Conservation (phyloP, 1,284 basidiomycete species). For the Cystobasidium sp. region DNA sequence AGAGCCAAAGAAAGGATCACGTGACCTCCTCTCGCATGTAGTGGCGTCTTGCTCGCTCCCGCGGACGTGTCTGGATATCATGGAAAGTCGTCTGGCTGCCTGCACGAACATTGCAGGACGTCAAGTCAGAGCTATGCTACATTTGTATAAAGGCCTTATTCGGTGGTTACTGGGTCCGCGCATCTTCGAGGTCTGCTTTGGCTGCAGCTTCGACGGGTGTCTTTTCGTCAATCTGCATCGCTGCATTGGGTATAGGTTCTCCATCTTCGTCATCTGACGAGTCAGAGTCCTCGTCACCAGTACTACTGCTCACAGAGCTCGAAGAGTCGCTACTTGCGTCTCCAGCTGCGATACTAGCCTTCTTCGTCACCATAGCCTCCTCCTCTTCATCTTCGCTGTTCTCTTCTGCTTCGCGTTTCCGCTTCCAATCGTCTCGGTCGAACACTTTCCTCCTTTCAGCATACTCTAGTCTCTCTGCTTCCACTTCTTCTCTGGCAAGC, state of each 20-base stretch:
- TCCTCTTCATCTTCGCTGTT: not conserved
- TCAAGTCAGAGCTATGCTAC: not conserved
- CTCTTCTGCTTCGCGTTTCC: slow-evolving; percentile 19
- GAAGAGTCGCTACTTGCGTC: slow-evolving; percentile 18
- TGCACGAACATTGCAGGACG: no score
- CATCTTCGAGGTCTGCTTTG: not conserved
- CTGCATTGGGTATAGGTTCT: not conserved
- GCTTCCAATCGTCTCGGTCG: slow-evolving; percentile 26
- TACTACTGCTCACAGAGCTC: slow-evolving; percentile 18
- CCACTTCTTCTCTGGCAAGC: slow-evolving; percentile 2
- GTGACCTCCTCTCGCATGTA: no score
- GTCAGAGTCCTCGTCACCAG: slow-evolving; percentile 1
- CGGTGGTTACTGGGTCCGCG: no score
- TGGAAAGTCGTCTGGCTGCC: no score
- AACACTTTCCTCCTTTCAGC: slow-evolving; percentile 11
- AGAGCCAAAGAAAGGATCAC: no score
- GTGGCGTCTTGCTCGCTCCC: no score
- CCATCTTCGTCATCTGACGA: not conserved
- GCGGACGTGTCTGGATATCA: no score
- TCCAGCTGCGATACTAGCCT: not conserved
- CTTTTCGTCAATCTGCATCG: not conserved
- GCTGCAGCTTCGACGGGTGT: not conserved
- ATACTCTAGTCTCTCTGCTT: slow-evolving; percentile 25
- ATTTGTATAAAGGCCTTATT: not conserved
- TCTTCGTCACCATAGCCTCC: not conserved